A percentile compares a stretch with the other conserved stretches of the same genome.
Conservation (phyloP, 73 alveolate genomes). For the Paraurostyla sp. region DNA sequence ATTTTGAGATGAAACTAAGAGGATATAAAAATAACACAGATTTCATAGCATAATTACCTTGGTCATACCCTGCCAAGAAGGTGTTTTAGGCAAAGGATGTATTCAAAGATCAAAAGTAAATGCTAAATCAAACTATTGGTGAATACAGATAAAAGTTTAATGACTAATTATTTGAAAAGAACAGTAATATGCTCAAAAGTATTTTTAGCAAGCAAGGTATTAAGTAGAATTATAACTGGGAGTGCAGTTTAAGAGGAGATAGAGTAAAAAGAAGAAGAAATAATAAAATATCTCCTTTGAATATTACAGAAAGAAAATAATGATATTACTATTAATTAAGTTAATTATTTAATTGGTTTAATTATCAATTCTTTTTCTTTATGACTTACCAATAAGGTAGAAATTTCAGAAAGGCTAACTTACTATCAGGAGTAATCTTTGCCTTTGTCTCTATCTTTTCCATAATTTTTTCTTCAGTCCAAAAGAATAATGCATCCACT, state of each 20-base stretch:
- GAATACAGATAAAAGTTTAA: slow-evolving; percentile 7
- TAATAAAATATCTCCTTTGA: background rate
- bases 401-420: background rate
- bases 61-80: slow-evolving; percentile 59
- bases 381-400: background rate
- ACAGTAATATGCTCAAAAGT: slow-evolving; percentile 24
- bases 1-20: slow-evolving; percentile 60
- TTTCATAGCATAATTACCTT: slow-evolving; percentile 53
- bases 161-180: slow-evolving; percentile 19
- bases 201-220: slow-evolving; percentile 7
- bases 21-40: slow-evolving; percentile 56
- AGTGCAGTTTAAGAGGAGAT: slow-evolving; percentile 34
- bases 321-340: background rate
- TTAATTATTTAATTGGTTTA: background rate
- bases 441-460: slow-evolving; percentile 10
- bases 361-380: background rate
- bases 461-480: slow-evolving; percentile 2
- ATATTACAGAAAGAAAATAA: background rate
- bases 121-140: background rate
- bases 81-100: background rate
- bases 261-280: background rate
- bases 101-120: background rate
- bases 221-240: slow-evolving; percentile 10
- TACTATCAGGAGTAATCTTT: slow-evolving; percentile 9
- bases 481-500: slow-evolving; percentile 2